phyloP scores from a whole-genome alignment of 2,329 filamentous ascomycete species.

The Fusarium transvaalense region DNA sequence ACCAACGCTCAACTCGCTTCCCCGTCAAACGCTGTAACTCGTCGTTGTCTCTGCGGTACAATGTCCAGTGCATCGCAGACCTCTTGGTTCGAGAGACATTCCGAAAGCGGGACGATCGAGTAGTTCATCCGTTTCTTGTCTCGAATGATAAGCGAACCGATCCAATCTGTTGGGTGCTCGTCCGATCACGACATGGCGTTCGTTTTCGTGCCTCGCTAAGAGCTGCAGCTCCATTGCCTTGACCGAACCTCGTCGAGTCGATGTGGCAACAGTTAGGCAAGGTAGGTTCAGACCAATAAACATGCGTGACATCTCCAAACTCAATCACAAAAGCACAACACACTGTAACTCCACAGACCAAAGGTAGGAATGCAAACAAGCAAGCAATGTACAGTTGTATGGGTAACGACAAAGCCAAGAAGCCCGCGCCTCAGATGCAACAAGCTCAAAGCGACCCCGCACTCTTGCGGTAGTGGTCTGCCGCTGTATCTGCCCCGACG shows the following conservation, averaged over 20 bases:
- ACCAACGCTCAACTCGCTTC: conserved; percentile 40
- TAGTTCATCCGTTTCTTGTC: conserved; percentile 24
- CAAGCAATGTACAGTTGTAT: conserved; percentile 10
- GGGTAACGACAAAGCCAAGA: neutral
- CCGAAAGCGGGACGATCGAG: conserved; percentile 17
- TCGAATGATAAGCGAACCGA: conserved; percentile 15
- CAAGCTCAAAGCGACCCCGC: conserved; percentile 34
- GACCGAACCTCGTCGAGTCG: neutral
- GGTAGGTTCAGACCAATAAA: neutral
- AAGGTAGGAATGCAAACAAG: conserved; percentile 5
- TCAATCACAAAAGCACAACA: conserved; percentile 4
- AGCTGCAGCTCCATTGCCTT: neutral
- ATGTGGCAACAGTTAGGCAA: neutral
- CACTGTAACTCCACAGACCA: conserved; percentile 14
- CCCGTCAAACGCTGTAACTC: conserved; percentile 38
- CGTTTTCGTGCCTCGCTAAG: conserved; percentile 18
- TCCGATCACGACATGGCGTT: conserved; percentile 4
- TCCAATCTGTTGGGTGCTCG: neutral
- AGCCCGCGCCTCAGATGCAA: neutral
- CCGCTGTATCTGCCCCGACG: conserved; percentile 12
- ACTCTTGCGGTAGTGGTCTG: conserved; percentile 40
- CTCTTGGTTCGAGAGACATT: conserved; percentile 13
- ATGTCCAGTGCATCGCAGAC: conserved; percentile 3
- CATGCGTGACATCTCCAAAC: conserved; percentile 1
- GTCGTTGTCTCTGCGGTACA: conserved; percentile 1